Evolutionary conservation across 2,329 filamentous ascomycete species (phyloP).

Genomic region (Diaporthe ilicicola): DNA sequence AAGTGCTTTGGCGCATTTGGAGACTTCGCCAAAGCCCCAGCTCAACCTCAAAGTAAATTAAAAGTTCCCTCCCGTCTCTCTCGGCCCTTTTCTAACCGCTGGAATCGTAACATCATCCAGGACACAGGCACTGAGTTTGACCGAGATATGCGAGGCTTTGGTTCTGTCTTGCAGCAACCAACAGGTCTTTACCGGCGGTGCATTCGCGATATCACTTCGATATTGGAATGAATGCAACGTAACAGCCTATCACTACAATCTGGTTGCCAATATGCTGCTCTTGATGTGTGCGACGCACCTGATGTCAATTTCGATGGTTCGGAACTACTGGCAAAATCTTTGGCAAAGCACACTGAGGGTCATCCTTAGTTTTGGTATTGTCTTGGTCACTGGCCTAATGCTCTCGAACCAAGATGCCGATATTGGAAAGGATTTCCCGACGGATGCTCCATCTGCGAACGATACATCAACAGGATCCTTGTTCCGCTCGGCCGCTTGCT

Average conservation of each 20-base stretch:
- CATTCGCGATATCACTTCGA: constrained; percentile 46
- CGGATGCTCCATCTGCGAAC: not conserved
- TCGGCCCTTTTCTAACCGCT: not conserved
- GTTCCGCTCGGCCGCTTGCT: constrained; percentile 4
- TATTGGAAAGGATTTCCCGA: not conserved
- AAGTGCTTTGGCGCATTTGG: not conserved
- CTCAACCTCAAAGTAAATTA: not conserved
- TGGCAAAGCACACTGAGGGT: constrained; percentile 43
- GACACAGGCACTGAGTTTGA: constrained; percentile 31
- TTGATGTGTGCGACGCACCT: constrained; percentile 48
- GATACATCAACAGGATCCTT: not conserved
- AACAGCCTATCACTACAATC: constrained; percentile 48
- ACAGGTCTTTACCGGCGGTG: constrained; percentile 48
- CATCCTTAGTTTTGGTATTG: constrained; percentile 40
- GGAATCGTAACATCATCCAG: not conserved
- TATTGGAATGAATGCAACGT: constrained; percentile 45
- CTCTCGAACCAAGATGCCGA: constrained; percentile 2
- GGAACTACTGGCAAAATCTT: constrained; percentile 46
- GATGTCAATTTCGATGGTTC: constrained; percentile 44
- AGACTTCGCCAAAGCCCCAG: not conserved
- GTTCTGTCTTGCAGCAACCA: constrained; percentile 47
- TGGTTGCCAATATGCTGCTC: constrained; percentile 47
- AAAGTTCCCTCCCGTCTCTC: not conserved
- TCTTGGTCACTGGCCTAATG: constrained; percentile 43
- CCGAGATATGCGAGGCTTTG: constrained; percentile 43